Conservation (phyloP, 768 basidiomycete genomes). For the Tulasnella sp. region DNA sequence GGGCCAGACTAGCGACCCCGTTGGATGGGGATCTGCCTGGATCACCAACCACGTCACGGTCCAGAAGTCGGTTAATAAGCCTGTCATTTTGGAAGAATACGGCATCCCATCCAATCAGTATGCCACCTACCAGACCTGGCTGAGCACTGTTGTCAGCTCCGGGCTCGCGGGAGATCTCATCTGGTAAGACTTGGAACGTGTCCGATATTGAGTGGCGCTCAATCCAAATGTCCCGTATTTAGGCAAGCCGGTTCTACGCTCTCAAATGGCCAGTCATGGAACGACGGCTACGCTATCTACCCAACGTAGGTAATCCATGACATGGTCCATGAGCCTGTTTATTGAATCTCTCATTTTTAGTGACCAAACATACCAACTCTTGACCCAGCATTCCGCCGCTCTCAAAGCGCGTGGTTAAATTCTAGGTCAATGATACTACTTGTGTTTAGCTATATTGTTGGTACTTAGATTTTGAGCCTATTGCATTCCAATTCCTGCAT, state of each 20-base stretch:
- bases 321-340: neutral
- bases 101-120: constrained; percentile 57
- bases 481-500: too few species aligned
- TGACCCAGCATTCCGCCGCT: constrained; percentile 50
- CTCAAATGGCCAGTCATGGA: constrained; percentile 49
- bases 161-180: constrained; percentile 55
- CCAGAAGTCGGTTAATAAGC: constrained; percentile 57
- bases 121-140: constrained; percentile 58
- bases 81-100: constrained; percentile 66
- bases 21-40: constrained; percentile 51
- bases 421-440: too few species aligned
- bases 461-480: too few species aligned
- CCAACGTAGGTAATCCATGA: constrained; percentile 39
- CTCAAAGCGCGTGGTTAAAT: constrained; percentile 49
- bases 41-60: constrained; percentile 62
- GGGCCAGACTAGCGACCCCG: constrained; percentile 14
- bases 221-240: constrained; percentile 21
- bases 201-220: neutral
- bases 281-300: constrained; percentile 57
- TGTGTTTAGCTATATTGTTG: too few species aligned
- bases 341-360: constrained; percentile 37
- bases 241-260: constrained; percentile 53
- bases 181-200: constrained; percentile 47
- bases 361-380: constrained; percentile 50
- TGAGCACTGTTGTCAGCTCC: constrained; percentile 28